Evolutionary conservation across 768 basidiomycete species (phyloP).

Genomic region (Rhodocollybia butyracea): DNA sequence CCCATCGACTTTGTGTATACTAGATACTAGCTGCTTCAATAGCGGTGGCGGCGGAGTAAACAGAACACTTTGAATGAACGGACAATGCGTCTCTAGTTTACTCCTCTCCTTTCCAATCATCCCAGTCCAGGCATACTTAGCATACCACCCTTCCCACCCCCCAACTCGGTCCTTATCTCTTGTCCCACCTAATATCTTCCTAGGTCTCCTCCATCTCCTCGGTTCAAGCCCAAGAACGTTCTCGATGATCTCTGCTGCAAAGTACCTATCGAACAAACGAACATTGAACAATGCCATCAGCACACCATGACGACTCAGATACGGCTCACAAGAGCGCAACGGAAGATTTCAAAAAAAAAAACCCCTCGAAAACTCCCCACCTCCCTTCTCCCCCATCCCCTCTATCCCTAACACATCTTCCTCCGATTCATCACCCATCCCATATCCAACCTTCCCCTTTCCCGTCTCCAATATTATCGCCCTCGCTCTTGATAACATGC

Average conservation of each 20-base stretch:
- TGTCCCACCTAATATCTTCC: slow-evolving; percentile 62
- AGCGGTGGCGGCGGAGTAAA: too few species aligned
- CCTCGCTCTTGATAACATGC: slow-evolving; percentile 88
- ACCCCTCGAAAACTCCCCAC: slow-evolving; percentile 87
- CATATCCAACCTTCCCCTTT: neutral
- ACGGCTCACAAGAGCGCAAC: too few species aligned
- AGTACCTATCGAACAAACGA: slow-evolving; percentile 58
- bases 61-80: too few species aligned
- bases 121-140: slow-evolving; percentile 77
- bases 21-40: too few species aligned
- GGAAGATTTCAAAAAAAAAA: slow-evolving; percentile 18
- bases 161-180: slow-evolving; percentile 64
- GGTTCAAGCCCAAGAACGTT: slow-evolving; percentile 87
- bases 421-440: neutral
- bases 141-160: slow-evolving; percentile 72
- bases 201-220: slow-evolving; percentile 79
- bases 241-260: slow-evolving; percentile 93
- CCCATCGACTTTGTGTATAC: too few species aligned
- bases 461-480: slow-evolving; percentile 30
- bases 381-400: slow-evolving; percentile 80
- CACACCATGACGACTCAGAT: too few species aligned
- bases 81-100: too few species aligned
- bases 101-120: slow-evolving; percentile 51
- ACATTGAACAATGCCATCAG: slow-evolving; percentile 4
- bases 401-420: slow-evolving; percentile 50